Conservation (phyloP, 495 filamentous ascomycete genomes). For the Penicillium manginii region DNA sequence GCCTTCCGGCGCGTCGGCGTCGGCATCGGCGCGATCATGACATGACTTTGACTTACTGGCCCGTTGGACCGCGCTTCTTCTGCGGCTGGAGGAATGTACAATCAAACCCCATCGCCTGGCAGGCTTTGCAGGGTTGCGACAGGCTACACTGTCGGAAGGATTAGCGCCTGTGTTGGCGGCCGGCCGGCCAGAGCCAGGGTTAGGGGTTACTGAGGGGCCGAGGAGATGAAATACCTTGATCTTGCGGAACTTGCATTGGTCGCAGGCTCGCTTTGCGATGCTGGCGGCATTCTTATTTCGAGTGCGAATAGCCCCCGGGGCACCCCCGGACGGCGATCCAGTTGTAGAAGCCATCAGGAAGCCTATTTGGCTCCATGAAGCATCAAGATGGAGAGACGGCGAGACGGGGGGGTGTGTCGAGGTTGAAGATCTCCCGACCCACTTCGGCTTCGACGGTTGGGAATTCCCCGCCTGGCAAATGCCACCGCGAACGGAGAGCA, state of each 20-base stretch:
- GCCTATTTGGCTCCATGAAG: constrained; percentile 22
- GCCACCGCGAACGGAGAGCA: neutral
- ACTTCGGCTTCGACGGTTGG: neutral
- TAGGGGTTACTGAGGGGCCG: constrained; percentile 11
- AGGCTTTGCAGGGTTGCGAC: constrained; percentile 44
- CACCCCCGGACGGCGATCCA: constrained; percentile 18
- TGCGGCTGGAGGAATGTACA: constrained; percentile 50
- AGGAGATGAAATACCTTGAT: constrained; percentile 37
- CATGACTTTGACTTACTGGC: constrained; percentile 38
- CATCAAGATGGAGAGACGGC: neutral
- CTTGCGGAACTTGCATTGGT: constrained; percentile 50
- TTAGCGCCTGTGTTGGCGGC: constrained; percentile 17
- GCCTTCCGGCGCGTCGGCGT: constrained; percentile 8
- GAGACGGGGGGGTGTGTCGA: constrained; percentile 9
- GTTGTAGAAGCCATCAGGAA: constrained; percentile 27
- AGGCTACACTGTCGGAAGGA: constrained; percentile 40
- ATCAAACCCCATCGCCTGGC: constrained; percentile 46
- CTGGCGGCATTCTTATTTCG: constrained; percentile 30
- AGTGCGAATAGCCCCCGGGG: constrained; percentile 34
- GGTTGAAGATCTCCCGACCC: constrained; percentile 19
- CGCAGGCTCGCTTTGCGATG: constrained; percentile 44
- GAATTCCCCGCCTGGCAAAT: neutral
- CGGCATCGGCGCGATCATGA: neutral
- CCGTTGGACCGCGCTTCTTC: constrained; percentile 47
- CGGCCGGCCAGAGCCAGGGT: neutral